These are phyloP conservation scores for Paraphaeosphaeria sporulosa DNA, from an alignment of 2,329 filamentous ascomycete species.

Conservation along the genomic window DNA sequence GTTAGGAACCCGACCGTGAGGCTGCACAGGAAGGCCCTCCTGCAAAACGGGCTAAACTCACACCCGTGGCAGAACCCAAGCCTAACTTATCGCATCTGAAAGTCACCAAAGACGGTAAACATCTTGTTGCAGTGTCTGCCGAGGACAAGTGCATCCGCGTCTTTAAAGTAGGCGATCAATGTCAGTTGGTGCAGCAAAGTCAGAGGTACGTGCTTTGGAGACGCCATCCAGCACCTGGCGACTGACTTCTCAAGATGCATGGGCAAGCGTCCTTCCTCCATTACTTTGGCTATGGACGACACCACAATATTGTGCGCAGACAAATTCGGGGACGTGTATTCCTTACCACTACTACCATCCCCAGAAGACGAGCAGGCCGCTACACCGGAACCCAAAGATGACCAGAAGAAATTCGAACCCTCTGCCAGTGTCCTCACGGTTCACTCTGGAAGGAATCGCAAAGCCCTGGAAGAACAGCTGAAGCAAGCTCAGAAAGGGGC, in stretches of 20 bases:
- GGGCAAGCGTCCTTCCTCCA: constrained; percentile 86
- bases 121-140: constrained; percentile 81
- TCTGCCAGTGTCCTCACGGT: constrained; percentile 66
- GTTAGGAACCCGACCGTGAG: constrained; percentile 25
- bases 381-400: constrained; percentile 24
- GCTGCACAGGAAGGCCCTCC: constrained; percentile 45
- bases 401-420: constrained; percentile 55
- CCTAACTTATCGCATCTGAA: constrained; percentile 75
- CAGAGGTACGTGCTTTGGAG: constrained; percentile 64
- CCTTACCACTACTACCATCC: constrained; percentile 72
- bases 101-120: constrained; percentile 67
- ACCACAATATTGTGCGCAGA: constrained; percentile 82
- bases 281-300: constrained; percentile 73
- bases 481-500: constrained; percentile 52
- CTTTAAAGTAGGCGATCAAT: constrained; percentile 71
- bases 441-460: constrained; percentile 67
- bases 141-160: constrained; percentile 93
- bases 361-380: constrained; percentile 43
- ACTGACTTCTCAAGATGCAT: constrained; percentile 66
- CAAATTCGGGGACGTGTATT: constrained; percentile 97
- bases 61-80: constrained; percentile 42
- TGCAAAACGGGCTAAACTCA: constrained; percentile 53
- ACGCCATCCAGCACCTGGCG: constrained; percentile 11
- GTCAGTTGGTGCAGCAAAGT: constrained; percentile 71
- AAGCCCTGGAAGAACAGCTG: constrained; percentile 64